These are phyloP conservation scores for Zygotorulaspora chibaensis DNA, from an alignment of 805 yeast species.

Conservation along the genomic window DNA sequence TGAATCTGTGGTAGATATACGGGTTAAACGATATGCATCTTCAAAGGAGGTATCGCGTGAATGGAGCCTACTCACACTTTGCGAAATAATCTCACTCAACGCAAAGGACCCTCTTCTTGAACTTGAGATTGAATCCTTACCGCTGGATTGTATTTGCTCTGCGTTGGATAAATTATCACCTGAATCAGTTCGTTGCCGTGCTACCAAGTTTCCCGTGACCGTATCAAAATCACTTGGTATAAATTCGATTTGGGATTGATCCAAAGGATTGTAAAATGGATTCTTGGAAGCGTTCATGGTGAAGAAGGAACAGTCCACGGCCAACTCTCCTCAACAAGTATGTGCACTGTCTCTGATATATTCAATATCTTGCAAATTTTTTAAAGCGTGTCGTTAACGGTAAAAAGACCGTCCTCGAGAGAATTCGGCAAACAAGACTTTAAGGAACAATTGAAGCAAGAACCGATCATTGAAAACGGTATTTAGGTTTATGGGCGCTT, in stretches of 20 bases:
- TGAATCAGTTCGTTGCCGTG: background rate
- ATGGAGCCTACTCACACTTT: conserved; percentile 7
- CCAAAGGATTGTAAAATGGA: conserved; percentile 17
- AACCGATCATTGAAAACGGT: no score
- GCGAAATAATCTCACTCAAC: conserved; percentile 10
- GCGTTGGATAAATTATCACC: background rate
- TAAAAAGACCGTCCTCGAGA: no score
- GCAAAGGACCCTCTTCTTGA: conserved; percentile 10
- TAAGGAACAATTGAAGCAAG: no score
- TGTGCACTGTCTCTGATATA: background rate
- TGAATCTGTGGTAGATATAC: conserved; percentile 17
- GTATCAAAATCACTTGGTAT: conserved; percentile 18
- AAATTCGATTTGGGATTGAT: conserved; percentile 22
- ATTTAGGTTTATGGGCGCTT: no score
- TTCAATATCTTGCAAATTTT: background rate
- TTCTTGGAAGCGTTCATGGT: background rate
- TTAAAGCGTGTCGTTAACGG: no score
- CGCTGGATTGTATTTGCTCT: background rate
- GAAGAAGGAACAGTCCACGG: background rate
- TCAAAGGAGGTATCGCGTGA: conserved; percentile 7
- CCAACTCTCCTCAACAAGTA: background rate
- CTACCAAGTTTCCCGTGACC: conserved; percentile 5
- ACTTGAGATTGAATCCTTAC: background rate
- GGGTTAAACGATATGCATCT: conserved; percentile 16
- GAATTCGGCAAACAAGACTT: no score